Evolutionary conservation across 805 yeast genomes (phyloP), one percentile per base, ranked within the genome.

Genomic region (Cyberlindnera saturnus): DNA sequence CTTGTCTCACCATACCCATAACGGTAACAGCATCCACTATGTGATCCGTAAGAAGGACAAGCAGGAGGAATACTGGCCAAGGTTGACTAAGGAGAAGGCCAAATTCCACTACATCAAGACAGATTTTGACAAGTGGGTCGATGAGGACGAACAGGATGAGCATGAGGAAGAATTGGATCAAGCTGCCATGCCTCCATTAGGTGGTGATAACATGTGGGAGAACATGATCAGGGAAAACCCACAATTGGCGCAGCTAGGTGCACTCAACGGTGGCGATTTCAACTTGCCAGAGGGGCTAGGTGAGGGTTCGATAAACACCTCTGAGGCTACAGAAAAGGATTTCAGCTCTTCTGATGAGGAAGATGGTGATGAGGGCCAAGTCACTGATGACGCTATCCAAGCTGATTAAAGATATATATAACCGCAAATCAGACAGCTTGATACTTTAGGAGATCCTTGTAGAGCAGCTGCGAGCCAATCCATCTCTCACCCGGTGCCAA

Each of bases 71-170:
- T 91, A 66, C 73, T 91, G 99, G 99, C 98, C 99, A 55, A 79
- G 98, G 61, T 75, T 91, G 62, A 84, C 90, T 44, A 90, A 89
- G 67, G 90, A 85, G 57, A 87, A 89, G 70, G 73, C 76, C 59
- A 88, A 82, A 62, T 77, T 74, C 48, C 87, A 81, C 51, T 86
- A 77, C 66, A 77, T 91, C 62, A 86, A 86, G 72, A 91, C 99
- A 13, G 98, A 91, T 61, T 91, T 91, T 61, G 96, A 90, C 70
- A 86, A 82, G 65, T 91, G 99, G 99, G 96, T 86, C 34, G 99
- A 91, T 61, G 98, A 91, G 70, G 99, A 91, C 61, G 99, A 91
- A 67, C 99, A 91, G 67, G 74, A 68, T 30, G 67, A 59, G 35
- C 70, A 65, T 23, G 61, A 52, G 6, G 40, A 52, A 42, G 59